Percentiles rank a stretch among this genome's conserved stretches.
Conservation (phyloP, 768 basidiomycete genomes). For the Agaricus sinodeliciosus region DNA sequence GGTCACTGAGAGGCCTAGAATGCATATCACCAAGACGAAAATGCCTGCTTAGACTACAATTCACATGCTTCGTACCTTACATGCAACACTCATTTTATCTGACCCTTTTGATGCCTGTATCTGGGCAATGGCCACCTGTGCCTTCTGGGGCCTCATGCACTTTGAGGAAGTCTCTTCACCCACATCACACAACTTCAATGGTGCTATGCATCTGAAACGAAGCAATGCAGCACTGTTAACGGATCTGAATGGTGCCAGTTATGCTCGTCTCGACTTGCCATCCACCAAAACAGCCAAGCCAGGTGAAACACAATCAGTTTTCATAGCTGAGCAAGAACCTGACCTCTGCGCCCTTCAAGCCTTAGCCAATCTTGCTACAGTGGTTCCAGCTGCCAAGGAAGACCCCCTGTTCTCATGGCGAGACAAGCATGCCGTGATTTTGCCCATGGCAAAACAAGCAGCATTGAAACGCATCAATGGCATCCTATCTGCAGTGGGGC, state of each 20-base stretch:
- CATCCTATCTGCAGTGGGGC: conserved; percentile 19
- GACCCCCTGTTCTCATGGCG: conserved; percentile 26
- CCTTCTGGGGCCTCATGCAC: conserved; percentile 33
- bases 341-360: conserved; percentile 21
- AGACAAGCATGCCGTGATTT: conserved; percentile 18
- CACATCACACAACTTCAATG: conserved; percentile 16
- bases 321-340: conserved; percentile 14
- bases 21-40: conserved; percentile 9
- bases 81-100: conserved; percentile 17
- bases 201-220: conserved; percentile 18
- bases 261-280: not conserved
- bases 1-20: conserved; percentile 20
- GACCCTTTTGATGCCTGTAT: conserved; percentile 33
- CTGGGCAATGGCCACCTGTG: conserved; percentile 28
- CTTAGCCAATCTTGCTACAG: conserved; percentile 20
- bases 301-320: conserved; percentile 22
- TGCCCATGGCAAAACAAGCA: conserved; percentile 22
- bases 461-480: conserved; percentile 21
- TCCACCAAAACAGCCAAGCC: conserved; percentile 18
- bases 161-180: conserved; percentile 30
- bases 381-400: conserved; percentile 18
- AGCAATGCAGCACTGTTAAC: not conserved
- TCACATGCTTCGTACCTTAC: conserved; percentile 26
- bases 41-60: conserved; percentile 23
- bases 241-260: no score